Evolutionary conservation across 1,284 basidiomycete genomes (phyloP), one percentile per base, ranked within the genome.

Genomic region (Ustilago loliicola): DNA sequence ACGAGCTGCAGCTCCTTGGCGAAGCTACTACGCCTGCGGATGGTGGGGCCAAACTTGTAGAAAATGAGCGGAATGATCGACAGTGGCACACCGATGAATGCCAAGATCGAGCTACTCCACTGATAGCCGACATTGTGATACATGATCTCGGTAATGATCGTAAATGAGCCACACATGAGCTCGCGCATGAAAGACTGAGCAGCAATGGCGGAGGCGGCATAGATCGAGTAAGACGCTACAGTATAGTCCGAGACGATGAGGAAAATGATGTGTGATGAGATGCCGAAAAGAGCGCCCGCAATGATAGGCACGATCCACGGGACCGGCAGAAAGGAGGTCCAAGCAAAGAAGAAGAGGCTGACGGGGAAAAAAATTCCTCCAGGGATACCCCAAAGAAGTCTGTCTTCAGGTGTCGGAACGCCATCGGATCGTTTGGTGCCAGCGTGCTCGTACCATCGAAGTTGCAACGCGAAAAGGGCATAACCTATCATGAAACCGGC

Each of bases 201-300:
- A 11, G 77, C 81, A 1, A 83, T 54, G 19, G 81, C 81, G 25
- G 74, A 78, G 3, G 80, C 79, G 1, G 80, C 75, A 51, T 77
- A 83, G 55, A 75, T 78, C 51, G 68, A 69, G 64, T 83, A 83
- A 13, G 73, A 61, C 47, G 47, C 59, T 36, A 80, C 72, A 17
- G 79, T 81, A 54, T 82, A 83, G 62, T 82, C 82, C 23, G 72
- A 77, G 11, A 83, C 80, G 61, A 78, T 72, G 51, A 81, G 66
- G 67, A 83, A 83, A 47, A 83, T 76, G 45, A 79, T 72, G 53
- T 83, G 82, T 17, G 74, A 78, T 32, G 76, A 75, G 30, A 80
- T 58, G 17, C 80, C 82, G 45, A 82, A 82, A 1, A 72, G 51
- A 0, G 61, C 77, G 7, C 72, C 65, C 2, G 79, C 80, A 25